phyloP scores from a whole-genome alignment of 2,329 filamentous ascomycete genomes.

The Sarocladium kiliense region DNA sequence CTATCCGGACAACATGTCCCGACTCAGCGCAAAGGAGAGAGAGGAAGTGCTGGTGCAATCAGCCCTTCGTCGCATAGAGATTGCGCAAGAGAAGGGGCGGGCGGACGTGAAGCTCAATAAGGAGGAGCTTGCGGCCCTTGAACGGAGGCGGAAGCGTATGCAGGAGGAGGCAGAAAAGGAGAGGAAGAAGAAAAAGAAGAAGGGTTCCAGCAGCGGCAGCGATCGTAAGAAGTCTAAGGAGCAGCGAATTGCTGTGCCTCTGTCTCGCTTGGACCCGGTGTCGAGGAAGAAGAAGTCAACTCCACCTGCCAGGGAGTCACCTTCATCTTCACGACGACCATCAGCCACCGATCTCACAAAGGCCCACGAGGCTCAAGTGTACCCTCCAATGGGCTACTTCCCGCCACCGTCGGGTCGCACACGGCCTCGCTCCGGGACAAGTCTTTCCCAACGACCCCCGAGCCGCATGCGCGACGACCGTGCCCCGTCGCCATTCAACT shows the following conservation, averaged over 20 bases:
- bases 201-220: conserved; percentile 20
- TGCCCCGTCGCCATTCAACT: conserved; percentile 38
- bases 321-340: conserved; percentile 32
- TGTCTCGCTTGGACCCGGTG: conserved; percentile 44
- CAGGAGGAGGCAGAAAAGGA: conserved; percentile 35
- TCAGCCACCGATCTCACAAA: conserved; percentile 31
- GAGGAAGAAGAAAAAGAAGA: conserved; percentile 15
- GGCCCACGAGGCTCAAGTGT: conserved; percentile 27
- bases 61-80: conserved; percentile 74
- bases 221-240: conserved; percentile 36
- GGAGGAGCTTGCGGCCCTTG: conserved; percentile 75
- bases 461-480: conserved; percentile 28
- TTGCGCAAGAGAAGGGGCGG: conserved; percentile 70
- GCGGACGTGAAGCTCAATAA: conserved; percentile 74
- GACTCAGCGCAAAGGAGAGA: conserved; percentile 54
- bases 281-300: conserved; percentile 29
- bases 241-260: conserved; percentile 46
- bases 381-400: conserved; percentile 48
- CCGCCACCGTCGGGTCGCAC: conserved; percentile 36
- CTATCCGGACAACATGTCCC: conserved; percentile 46
- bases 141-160: conserved; percentile 59
- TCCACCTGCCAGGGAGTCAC: conserved; percentile 19
- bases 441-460: conserved; percentile 31
- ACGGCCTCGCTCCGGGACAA: conserved; percentile 37
- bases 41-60: conserved; percentile 74